Percentiles rank a stretch among this genome's conserved stretches.
Evolutionary conservation across 257 asterid species (phyloP).

Genomic region (Solanum bulbocastanum): DNA sequence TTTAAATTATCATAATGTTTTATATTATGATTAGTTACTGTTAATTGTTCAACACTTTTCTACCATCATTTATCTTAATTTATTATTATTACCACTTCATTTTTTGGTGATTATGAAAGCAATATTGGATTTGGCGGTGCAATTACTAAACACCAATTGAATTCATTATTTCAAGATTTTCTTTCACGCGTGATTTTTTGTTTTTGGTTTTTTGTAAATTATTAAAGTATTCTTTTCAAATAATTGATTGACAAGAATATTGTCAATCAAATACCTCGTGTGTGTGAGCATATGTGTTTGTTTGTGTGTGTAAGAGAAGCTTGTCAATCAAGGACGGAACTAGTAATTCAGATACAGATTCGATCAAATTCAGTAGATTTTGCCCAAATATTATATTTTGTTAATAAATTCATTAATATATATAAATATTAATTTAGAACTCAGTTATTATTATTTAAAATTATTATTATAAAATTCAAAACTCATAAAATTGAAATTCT

Average conservation of each 20-base stretch:
- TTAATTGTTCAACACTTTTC: neutral
- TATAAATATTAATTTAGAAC: neutral
- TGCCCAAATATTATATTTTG: neutral
- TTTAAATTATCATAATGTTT: neutral
- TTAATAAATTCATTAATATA: neutral
- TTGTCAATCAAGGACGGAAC: neutral
- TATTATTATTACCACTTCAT: neutral
- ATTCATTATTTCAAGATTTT: neutral
- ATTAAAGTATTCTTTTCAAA: neutral
- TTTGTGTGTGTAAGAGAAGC: neutral
- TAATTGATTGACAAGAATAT: neutral
- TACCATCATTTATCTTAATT: neutral
- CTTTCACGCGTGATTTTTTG: neutral
- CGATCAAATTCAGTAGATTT: neutral
- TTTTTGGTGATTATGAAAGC: neutral
- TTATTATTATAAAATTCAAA: neutral
- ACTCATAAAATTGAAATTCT: neutral
- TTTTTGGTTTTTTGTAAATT: too few relatives aligned
- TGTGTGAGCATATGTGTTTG: neutral
- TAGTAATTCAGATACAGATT: accelerated
- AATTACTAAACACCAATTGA: neutral
- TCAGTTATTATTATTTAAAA: neutral
- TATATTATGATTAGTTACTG: neutral
- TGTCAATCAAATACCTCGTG: neutral
- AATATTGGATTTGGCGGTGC: constrained; percentile 1